Evolutionary conservation across 768 basidiomycete genomes (phyloP).

Genomic region (Crassisporium funariophilum): DNA sequence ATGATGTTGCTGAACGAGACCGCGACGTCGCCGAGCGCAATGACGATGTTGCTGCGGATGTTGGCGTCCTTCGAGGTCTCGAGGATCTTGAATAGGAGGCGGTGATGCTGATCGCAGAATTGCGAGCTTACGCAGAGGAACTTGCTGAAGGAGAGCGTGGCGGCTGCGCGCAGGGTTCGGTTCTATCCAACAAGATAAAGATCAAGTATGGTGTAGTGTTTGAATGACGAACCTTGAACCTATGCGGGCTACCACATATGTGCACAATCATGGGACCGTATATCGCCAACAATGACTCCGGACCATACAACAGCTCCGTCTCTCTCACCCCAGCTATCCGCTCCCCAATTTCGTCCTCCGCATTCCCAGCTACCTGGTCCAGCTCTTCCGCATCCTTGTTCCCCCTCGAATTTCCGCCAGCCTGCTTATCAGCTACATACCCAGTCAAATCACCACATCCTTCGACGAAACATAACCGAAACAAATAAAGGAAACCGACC

Average conservation of each 20-base stretch:
- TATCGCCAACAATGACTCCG: conserved; percentile 75
- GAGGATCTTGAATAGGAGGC: conserved; percentile 89
- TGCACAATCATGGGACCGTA: conserved; percentile 92
- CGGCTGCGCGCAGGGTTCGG: conserved; percentile 80
- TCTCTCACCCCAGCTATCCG: conserved; percentile 84
- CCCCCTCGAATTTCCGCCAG: conserved; percentile 34
- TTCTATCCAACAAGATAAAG: conserved; percentile 52
- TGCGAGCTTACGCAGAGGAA: conserved; percentile 94
- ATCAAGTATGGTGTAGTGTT: neutral
- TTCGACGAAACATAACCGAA: neutral
- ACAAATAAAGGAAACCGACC: conserved; percentile 45
- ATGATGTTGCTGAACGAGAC: conserved; percentile 98
- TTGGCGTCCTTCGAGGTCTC: conserved; percentile 89
- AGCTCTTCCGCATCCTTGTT: conserved; percentile 80
- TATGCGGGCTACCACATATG: conserved; percentile 87
- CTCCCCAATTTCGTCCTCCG: conserved; percentile 98
- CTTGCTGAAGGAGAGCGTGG: conserved; percentile 89
- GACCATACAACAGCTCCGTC: conserved; percentile 83
- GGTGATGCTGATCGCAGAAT: conserved; percentile 90
- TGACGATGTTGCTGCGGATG: conserved; percentile 95
- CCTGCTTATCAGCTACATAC: conserved; percentile 57
- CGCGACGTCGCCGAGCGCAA: conserved; percentile 95
- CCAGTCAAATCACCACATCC: neutral
- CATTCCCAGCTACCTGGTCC: conserved; percentile 96
- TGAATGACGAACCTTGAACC: conserved; percentile 71